Evolutionary conservation across 2,329 filamentous ascomycete genomes (phyloP).

Genomic region (Pseudocercospora crystallina): DNA sequence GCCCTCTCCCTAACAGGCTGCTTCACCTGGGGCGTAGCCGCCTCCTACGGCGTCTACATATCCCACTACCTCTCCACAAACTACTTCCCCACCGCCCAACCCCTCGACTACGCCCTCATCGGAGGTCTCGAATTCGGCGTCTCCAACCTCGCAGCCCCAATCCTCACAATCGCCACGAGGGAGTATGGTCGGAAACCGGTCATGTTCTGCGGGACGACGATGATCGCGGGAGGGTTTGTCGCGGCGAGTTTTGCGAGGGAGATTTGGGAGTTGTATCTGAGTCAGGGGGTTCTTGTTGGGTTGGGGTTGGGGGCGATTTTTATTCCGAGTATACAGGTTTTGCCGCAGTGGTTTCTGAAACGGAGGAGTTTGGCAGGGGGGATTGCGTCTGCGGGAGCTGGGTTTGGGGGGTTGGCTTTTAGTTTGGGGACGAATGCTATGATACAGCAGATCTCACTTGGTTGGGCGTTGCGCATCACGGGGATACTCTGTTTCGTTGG

Average conservation of each 20-base stretch:
- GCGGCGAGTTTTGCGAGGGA: constrained; percentile 39
- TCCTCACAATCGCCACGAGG: constrained; percentile 33
- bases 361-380: constrained; percentile 43
- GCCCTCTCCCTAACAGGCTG: constrained; percentile 32
- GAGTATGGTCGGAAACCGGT: constrained; percentile 28
- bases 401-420: constrained; percentile 42
- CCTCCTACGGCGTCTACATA: constrained; percentile 46
- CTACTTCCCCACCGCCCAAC: constrained; percentile 37
- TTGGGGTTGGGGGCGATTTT: constrained; percentile 44
- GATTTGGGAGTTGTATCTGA: constrained; percentile 44
- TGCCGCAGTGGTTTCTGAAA: constrained; percentile 45
- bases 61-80: constrained; percentile 42
- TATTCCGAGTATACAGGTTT: constrained; percentile 39
- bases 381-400: constrained; percentile 41
- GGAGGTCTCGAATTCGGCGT: constrained; percentile 41
- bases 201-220: constrained; percentile 35
- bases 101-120: constrained; percentile 43
- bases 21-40: constrained; percentile 35
- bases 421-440: constrained; percentile 38
- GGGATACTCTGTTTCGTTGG: constrained; percentile 34
- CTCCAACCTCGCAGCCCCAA: constrained; percentile 38
- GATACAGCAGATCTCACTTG: constrained; percentile 36
- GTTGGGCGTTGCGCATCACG: constrained; percentile 46
- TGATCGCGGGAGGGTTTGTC: constrained; percentile 39
- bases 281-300: constrained; percentile 44